These are phyloP conservation scores for Beauveria pseudobassiana DNA, from an alignment of 2,329 filamentous ascomycete genomes.

Conservation along the genomic window DNA sequence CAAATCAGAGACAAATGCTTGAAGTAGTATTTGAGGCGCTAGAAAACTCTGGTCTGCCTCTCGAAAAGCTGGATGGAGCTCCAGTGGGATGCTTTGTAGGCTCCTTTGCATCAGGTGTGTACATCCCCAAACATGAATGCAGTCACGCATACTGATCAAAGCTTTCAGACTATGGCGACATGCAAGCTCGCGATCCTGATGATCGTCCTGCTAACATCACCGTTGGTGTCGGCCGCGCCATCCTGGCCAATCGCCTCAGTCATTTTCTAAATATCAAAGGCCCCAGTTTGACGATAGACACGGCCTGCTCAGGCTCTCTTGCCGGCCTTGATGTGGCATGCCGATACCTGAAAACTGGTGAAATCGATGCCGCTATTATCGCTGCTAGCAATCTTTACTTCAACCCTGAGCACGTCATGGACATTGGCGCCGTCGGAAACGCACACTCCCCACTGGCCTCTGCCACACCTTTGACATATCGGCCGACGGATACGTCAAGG, in stretches of 20 bases:
- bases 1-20: constrained; percentile 1
- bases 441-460: constrained; percentile 21
- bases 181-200: constrained; percentile 27
- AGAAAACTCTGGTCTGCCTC: neutral
- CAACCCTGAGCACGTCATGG: constrained; percentile 34
- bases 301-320: constrained; percentile 41
- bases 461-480: constrained; percentile 27
- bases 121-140: neutral
- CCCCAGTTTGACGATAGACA: constrained; percentile 43
- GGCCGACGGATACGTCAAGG: constrained; percentile 38
- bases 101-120: constrained; percentile 18
- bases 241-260: constrained; percentile 39
- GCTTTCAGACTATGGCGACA: constrained; percentile 17
- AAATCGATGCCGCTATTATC: constrained; percentile 24
- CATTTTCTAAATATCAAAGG: constrained; percentile 40
- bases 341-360: constrained; percentile 12
- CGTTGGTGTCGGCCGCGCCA: constrained; percentile 40
- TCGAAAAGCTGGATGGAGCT: neutral
- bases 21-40: constrained; percentile 5
- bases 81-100: constrained; percentile 18
- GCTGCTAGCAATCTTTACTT: constrained; percentile 36
- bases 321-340: constrained; percentile 37
- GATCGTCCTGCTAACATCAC: constrained; percentile 40
- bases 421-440: constrained; percentile 32
- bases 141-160: neutral